Evolutionary conservation across 2,329 filamentous ascomycete genomes (phyloP).

Genomic region (Ustulina deusta): DNA sequence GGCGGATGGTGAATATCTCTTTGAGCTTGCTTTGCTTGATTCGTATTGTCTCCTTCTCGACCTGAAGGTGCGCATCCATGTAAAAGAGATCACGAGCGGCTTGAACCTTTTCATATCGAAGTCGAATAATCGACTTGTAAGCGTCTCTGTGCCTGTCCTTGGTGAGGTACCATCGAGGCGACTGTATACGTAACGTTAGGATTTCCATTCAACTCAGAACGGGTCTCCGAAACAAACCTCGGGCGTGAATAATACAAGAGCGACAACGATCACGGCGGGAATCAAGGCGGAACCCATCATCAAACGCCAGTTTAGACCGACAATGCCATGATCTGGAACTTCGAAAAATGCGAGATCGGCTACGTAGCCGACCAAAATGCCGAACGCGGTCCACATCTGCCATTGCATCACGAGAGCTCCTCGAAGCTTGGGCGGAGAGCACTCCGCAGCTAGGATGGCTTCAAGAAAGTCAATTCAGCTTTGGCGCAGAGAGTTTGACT

Average conservation of each 20-base stretch:
- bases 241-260: conserved; percentile 60
- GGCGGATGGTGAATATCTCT: conserved; percentile 70
- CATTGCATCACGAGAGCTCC: conserved; percentile 80
- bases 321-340: conserved; percentile 64
- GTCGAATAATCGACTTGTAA: conserved; percentile 58
- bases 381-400: conserved; percentile 69
- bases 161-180: conserved; percentile 57
- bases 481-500: neutral
- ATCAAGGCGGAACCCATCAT: conserved; percentile 77
- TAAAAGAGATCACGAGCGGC: conserved; percentile 68
- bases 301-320: conserved; percentile 73
- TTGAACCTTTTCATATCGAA: conserved; percentile 65
- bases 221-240: conserved; percentile 50
- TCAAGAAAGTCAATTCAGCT: conserved; percentile 7
- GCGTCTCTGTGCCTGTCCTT: conserved; percentile 61
- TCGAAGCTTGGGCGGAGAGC: conserved; percentile 71
- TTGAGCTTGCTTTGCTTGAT: conserved; percentile 63
- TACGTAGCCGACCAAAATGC: conserved; percentile 69
- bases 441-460: conserved; percentile 77
- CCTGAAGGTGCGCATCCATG: conserved; percentile 68
- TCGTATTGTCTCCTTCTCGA: conserved; percentile 64
- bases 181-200: conserved; percentile 39
- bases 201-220: neutral
- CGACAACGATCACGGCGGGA: conserved; percentile 68
- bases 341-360: conserved; percentile 72